phyloP scores from a whole-genome alignment of 2,329 filamentous ascomycete species.

The Talaromyces sp. region DNA sequence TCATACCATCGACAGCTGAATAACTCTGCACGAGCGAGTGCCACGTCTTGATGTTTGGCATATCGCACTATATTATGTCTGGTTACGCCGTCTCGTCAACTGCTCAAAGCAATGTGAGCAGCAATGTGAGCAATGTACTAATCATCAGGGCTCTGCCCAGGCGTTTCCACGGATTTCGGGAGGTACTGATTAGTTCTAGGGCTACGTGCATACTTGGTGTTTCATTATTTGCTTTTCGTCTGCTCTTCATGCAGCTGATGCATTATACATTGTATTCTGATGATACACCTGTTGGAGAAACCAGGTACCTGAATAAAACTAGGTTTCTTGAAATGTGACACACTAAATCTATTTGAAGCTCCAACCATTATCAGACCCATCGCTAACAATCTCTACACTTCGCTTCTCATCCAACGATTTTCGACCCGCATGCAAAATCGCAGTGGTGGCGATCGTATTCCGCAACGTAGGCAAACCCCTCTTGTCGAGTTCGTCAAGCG shows the following conservation, averaged over 20 bases:
- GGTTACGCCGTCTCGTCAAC: background rate
- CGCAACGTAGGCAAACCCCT: slow-evolving; percentile 77
- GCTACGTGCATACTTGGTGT: slow-evolving; percentile 5
- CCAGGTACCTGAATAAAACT: background rate
- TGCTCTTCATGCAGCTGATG: background rate
- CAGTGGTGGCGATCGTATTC: slow-evolving; percentile 88
- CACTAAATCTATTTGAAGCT: slow-evolving; percentile 51
- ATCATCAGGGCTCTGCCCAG: background rate
- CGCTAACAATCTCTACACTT: slow-evolving; percentile 64
- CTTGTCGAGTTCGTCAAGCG: slow-evolving; percentile 70
- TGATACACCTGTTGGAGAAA: background rate
- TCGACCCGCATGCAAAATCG: slow-evolving; percentile 83
- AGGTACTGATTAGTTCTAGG: background rate
- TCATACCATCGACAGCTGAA: slow-evolving; percentile 44
- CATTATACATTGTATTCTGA: slow-evolving; percentile 8
- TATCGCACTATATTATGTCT: background rate
- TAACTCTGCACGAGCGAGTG: slow-evolving; percentile 36
- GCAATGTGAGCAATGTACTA: background rate
- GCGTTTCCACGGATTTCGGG: background rate
- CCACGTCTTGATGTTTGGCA: slow-evolving; percentile 21
- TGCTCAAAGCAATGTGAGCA: background rate
- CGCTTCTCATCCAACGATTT: slow-evolving; percentile 78
- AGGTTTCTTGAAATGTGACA: background rate
- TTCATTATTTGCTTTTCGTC: background rate
- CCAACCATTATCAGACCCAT: slow-evolving; percentile 51